phyloP scores from a whole-genome alignment of 192 early-diverging fungal species.

The Diversispora eburnea region DNA sequence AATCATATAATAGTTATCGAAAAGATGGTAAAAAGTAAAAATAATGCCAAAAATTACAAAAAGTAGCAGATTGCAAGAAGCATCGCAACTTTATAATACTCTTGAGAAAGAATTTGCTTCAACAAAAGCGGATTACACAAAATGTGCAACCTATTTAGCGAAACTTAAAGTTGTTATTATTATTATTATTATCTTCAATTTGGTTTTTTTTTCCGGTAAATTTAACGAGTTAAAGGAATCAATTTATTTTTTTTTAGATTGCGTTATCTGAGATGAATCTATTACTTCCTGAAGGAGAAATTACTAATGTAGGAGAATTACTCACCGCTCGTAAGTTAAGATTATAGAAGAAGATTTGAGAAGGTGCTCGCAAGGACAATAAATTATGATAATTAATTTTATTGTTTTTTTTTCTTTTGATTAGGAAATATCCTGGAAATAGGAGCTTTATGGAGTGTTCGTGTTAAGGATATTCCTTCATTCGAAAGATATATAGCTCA shows the following conservation, averaged over 20 bases:
- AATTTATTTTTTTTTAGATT: constrained; percentile 36
- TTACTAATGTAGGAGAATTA: constrained; percentile 42
- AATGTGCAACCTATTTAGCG: constrained; percentile 61
- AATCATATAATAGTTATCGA: no score
- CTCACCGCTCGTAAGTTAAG: constrained; percentile 51
- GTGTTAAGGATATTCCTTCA: constrained; percentile 81
- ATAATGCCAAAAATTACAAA: no score
- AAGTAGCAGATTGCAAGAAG: constrained; percentile 35
- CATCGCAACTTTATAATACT: constrained; percentile 45
- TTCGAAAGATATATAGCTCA: constrained; percentile 96
- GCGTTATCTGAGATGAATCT: constrained; percentile 47
- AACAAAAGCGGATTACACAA: constrained; percentile 61
- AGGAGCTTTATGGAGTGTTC: constrained; percentile 84
- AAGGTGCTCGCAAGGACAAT: background rate
- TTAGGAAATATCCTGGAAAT: constrained; percentile 86
- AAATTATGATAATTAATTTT: background rate
- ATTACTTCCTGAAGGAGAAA: constrained; percentile 43
- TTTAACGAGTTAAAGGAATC: background rate
- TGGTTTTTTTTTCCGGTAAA: background rate
- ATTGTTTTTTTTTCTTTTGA: background rate
- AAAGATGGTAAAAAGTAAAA: no score
- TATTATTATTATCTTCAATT: background rate
- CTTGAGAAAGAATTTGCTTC: constrained; percentile 69
- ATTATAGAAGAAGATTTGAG: background rate
- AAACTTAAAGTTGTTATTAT: constrained; percentile 61